Base-by-base conservation (phyloP, 495 filamentous ascomycete species). In the Halenospora varia region DNA sequence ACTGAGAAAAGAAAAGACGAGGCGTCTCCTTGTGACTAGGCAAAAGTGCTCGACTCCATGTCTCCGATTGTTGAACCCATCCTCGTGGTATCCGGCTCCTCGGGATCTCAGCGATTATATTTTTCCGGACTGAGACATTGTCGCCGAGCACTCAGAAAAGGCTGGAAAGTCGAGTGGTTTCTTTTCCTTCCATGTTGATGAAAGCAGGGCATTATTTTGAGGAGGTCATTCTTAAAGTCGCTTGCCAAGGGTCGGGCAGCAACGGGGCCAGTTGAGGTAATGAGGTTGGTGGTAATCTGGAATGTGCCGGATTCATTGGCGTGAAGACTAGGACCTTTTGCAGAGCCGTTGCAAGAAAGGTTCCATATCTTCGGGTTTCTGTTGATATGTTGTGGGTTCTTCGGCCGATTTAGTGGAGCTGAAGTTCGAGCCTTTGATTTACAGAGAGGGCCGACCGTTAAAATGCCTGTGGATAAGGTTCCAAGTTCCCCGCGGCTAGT, bases 311-410 rank as follows among this genome's bases (percentile, higher is more conserved):
- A 3, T 17, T 45, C 19, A 25, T 6, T 51, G 55, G 18, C 47
- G 19, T 51, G 35, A 17, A 10, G 22, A 20, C 25, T 25, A 26
- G 2, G 19, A 19, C 20, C 9, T 10, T 3, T 4, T 11, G n/a
- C 51, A 49, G 22, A 44, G 35, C 29, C 49, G 24, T 51, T 55
- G 25, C 50, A n/a, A 54, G 41, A 45, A 2, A 40, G 39, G 53
- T 56, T 51, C 60, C 60, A 57, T 45, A 51, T 18, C 26, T 53
- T 57, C 55, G 60, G 60, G 60, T 49, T 57, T 44, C 9, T 25
- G 29, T 35, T 35, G 29, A 35, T 35, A 4, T 35, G 4, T 35
- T 6, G 46, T 10, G 23, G 10, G 23, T 15, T 18, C 23, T 20
- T 17, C 15, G n/a, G 42, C 15, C 3, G 42, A 10, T 13, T 48